A percentile compares a stretch with the other conserved stretches of the same genome.
phyloP scores from a whole-genome alignment of 495 filamentous ascomycete genomes.

The Clohesyomyces aquaticus region DNA sequence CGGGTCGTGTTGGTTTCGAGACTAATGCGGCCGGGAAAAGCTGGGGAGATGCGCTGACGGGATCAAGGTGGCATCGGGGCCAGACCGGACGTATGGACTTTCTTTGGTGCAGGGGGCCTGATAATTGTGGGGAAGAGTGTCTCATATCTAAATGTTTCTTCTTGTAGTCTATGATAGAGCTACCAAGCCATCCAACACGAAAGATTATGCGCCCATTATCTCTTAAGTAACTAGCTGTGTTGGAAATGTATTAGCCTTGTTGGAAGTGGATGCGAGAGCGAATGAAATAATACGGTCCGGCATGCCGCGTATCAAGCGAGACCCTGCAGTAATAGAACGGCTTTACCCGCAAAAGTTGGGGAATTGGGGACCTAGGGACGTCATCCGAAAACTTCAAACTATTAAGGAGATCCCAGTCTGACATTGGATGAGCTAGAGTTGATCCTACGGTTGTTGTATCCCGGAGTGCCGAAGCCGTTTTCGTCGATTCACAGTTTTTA shows the following conservation, averaged over 20 bases:
- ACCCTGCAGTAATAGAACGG: background rate
- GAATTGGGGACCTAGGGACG: background rate
- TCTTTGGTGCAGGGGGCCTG: background rate
- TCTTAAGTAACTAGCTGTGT: background rate
- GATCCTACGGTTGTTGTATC: background rate
- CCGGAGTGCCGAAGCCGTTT: background rate
- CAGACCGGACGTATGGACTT: background rate
- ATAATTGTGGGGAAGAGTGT: background rate
- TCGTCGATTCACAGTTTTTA: background rate
- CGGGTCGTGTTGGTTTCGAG: background rate
- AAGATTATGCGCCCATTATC: background rate
- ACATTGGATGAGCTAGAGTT: constrained; percentile 1
- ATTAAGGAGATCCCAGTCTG: background rate
- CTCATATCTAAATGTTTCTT: constrained; percentile 1
- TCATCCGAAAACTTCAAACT: background rate
- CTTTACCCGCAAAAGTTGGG: constrained; percentile 1
- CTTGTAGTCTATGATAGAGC: background rate
- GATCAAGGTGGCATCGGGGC: background rate
- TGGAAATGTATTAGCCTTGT: background rate
- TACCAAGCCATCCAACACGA: constrained; percentile 2
- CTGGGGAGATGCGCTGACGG: constrained; percentile 1
- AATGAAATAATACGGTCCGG: background rate
- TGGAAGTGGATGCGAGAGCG: background rate
- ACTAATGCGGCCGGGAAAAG: background rate
- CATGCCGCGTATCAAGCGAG: constrained; percentile 1